A percentile compares a stretch with the other conserved stretches of the same genome.
Conservation (phyloP, 148 eudicot genomes). For the Fagopyrum esculentum region DNA sequence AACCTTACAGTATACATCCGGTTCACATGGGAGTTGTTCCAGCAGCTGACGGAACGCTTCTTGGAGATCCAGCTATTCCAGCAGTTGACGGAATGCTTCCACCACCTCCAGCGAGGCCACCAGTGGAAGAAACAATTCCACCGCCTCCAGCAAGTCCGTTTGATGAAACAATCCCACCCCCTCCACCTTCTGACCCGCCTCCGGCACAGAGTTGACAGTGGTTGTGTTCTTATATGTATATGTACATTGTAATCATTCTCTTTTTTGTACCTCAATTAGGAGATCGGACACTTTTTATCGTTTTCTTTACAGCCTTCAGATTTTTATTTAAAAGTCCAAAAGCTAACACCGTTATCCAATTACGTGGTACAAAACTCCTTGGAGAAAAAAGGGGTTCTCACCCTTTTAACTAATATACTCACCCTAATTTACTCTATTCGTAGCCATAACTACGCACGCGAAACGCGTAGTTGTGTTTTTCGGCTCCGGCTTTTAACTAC, state of each 20-base stretch:
- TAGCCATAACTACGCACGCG: too few species aligned
- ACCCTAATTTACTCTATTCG: too few species aligned
- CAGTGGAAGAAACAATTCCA: background rate
- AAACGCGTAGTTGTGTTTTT: too few species aligned
- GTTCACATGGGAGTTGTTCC: slow-evolving; percentile 23
- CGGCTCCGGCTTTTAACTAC: too few species aligned
- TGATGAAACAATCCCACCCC: background rate
- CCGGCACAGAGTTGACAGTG: background rate
- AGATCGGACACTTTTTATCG: background rate
- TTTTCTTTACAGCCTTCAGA: background rate
- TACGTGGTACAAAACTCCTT: background rate
- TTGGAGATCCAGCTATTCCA: background rate
- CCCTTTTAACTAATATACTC: too few species aligned
- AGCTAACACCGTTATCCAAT: background rate
- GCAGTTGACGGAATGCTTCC: background rate
- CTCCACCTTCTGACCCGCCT: slow-evolving; percentile 9
- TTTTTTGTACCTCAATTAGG: background rate
- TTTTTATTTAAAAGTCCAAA: background rate
- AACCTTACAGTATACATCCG: slow-evolving; percentile 33
- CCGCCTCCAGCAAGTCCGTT: slow-evolving; percentile 3
- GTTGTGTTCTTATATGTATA: background rate
- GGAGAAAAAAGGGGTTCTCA: background rate
- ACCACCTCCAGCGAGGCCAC: background rate
- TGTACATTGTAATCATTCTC: background rate
- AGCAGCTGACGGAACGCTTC: background rate